Conservation (phyloP, 2,329 filamentous ascomycete genomes). For the Phialocephala subalpina region DNA sequence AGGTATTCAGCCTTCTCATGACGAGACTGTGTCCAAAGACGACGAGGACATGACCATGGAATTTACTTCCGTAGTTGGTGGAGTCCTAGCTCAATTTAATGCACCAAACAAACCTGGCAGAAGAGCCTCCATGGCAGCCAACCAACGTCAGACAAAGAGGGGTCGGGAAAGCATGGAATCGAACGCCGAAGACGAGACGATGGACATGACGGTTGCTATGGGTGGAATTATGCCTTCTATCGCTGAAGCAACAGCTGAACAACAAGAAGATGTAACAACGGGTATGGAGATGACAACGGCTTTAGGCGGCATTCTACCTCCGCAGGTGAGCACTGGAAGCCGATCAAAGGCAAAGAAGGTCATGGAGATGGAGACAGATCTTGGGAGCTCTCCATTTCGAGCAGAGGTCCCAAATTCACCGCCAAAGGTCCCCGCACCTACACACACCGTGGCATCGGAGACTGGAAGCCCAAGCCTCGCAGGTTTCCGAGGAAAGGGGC, state of each 20-base stretch:
- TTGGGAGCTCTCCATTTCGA: slow-evolving; percentile 54
- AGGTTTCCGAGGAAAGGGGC: slow-evolving; percentile 57
- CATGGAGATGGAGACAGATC: slow-evolving; percentile 66
- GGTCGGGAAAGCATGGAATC: slow-evolving; percentile 48
- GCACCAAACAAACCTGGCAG: slow-evolving; percentile 42
- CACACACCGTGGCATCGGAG: slow-evolving; percentile 51
- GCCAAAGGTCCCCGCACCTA: slow-evolving; percentile 44
- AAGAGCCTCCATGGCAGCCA: slow-evolving; percentile 31
- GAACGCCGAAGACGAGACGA: slow-evolving; percentile 43
- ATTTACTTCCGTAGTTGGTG: slow-evolving; percentile 71
- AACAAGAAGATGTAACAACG: slow-evolving; percentile 50
- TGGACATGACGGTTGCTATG: slow-evolving; percentile 62
- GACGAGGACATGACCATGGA: slow-evolving; percentile 84
- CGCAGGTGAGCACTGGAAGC: slow-evolving; percentile 48
- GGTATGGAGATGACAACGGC: slow-evolving; percentile 72
- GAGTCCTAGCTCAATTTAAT: slow-evolving; percentile 52
- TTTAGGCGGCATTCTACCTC: slow-evolving; percentile 61
- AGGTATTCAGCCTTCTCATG: slow-evolving; percentile 52
- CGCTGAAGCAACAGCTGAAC: slow-evolving; percentile 43
- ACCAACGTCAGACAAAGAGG: slow-evolving; percentile 24
- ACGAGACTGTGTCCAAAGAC: slow-evolving; percentile 48
- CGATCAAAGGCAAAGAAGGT: slow-evolving; percentile 60
- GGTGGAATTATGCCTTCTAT: slow-evolving; percentile 51
- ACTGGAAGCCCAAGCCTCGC: slow-evolving; percentile 63
- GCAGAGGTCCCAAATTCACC: slow-evolving; percentile 45